These are phyloP conservation scores for Aureobasidium leucospermi DNA, from an alignment of 2,329 filamentous ascomycete genomes.

Conservation along the genomic window DNA sequence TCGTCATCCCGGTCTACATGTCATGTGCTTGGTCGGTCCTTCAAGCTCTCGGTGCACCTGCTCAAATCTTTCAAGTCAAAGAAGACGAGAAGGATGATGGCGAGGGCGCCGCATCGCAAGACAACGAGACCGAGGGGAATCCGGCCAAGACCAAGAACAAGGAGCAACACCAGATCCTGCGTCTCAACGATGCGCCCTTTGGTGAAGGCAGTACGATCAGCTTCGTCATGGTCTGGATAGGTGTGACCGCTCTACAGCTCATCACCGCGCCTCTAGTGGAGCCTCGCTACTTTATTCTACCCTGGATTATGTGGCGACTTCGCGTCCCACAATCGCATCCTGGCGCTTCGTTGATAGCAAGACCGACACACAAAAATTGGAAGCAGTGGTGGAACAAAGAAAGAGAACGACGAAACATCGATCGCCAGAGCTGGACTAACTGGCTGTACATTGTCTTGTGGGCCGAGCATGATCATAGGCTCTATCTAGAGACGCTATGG, in stretches of 20 bases:
- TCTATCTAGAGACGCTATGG: slow-evolving; percentile 62
- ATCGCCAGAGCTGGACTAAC: background rate
- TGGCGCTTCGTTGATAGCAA: background rate
- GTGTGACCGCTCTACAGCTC: slow-evolving; percentile 68
- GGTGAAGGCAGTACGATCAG: slow-evolving; percentile 29
- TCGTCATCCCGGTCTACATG: slow-evolving; percentile 63
- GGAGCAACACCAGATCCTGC: background rate
- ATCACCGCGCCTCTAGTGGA: slow-evolving; percentile 88
- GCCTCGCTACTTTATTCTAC: slow-evolving; percentile 90
- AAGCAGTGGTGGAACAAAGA: slow-evolving; percentile 12
- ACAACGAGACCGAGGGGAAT: background rate
- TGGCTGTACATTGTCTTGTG: slow-evolving; percentile 14
- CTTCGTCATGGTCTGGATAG: slow-evolving; percentile 56
- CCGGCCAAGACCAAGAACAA: background rate
- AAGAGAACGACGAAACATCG: background rate
- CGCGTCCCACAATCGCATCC: slow-evolving; percentile 50
- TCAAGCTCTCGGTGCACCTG: slow-evolving; percentile 48
- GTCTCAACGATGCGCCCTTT: slow-evolving; percentile 14
- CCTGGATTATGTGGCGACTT: slow-evolving; percentile 88
- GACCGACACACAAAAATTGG: slow-evolving; percentile 9
- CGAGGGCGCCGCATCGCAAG: background rate
- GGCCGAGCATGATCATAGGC: slow-evolving; percentile 30
- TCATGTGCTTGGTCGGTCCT: slow-evolving; percentile 62
- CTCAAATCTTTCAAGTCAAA: slow-evolving; percentile 14
- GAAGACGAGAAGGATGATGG: slow-evolving; percentile 13